Conservation (phyloP, 2,329 filamentous ascomycete species). For the Verticillium dahliae region DNA sequence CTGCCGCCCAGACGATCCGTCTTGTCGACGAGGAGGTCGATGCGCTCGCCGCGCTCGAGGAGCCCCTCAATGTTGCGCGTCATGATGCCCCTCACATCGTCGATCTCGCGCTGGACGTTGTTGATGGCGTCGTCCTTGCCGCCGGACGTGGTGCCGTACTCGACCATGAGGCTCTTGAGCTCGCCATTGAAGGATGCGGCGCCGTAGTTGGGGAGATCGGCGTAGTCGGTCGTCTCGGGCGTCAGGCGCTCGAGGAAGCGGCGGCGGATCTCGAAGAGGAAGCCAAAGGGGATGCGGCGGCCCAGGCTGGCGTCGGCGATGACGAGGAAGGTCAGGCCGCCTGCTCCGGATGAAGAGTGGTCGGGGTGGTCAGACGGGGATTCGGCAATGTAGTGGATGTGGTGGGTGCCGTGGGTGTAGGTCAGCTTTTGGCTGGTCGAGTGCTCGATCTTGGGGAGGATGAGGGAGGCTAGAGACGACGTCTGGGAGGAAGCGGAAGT, state of each 20-base stretch:
- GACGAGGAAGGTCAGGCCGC: conserved; percentile 86
- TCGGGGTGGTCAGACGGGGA: conserved; percentile 60
- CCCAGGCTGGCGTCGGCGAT: conserved; percentile 76
- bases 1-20: conserved; percentile 86
- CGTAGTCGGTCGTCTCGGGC: conserved; percentile 62
- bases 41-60: conserved; percentile 83
- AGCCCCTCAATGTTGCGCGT: conserved; percentile 90
- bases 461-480: conserved; percentile 81
- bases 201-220: conserved; percentile 78
- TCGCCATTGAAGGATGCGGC: conserved; percentile 79
- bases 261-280: conserved; percentile 82
- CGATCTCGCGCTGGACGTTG: conserved; percentile 83
- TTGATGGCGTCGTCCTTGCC: conserved; percentile 75
- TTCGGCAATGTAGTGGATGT: conserved; percentile 93
- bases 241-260: conserved; percentile 72
- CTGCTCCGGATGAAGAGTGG: conserved; percentile 49
- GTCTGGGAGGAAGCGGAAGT: conserved; percentile 76
- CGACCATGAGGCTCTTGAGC: conserved; percentile 71
- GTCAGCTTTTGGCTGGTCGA: conserved; percentile 77
- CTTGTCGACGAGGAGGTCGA: conserved; percentile 93
- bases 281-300: conserved; percentile 87
- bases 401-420: conserved; percentile 84
- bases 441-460: conserved; percentile 93
- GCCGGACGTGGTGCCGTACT: conserved; percentile 72
- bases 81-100: conserved; percentile 89